Evolutionary conservation across 2,329 filamentous ascomycete species (phyloP), one percentile per base, ranked within the genome.

Genomic region (Davidsoniella neocaledoniae): DNA sequence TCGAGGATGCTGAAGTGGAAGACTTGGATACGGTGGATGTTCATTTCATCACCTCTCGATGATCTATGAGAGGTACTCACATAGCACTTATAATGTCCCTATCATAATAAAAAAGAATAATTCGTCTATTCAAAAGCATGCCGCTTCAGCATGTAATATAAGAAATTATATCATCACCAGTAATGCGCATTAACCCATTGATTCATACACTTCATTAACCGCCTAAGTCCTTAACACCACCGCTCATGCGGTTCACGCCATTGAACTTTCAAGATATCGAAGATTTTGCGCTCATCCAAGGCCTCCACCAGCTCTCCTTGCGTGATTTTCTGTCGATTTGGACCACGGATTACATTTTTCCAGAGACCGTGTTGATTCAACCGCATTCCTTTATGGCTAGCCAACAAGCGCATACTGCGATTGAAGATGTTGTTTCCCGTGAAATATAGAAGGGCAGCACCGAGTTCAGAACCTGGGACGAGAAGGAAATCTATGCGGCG

Each of bases 351-450:
- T 1, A 85, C 79, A 61, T 86, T 74, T 57, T 70, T 74, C 58
- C 81, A 94, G 50, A 96, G 62, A 0, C 87, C 90, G 26, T 74
- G 70, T 64, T 95, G 88, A 57, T 94, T 95, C 49, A 96, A 61
- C 46, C 83, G 68, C 85, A 93, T 87, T 0, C 78, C 76, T 64
- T 85, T 91, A 64, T 78, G 86, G 38, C 78, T 76, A 12, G 87
- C 86, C 55, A 95, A 63, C 14, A 93, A 65, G 55, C 90, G 69
- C 62, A 95, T 76, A 59, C 85, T 93, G 14, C 88, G 72, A 62
- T 95, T 95, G 67, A 95, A 95, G 33, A 94, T 82, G 60, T 94
- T 88, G 57, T 95, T 91, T 1, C 90, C 90, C 0, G 90, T 95
- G 59, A 95, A 96, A 60, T 95, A 95, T n/a, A 95, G 74, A 54